phyloP scores from a whole-genome alignment of 78 protist species.

The Chrysochromulina parva region DNA sequence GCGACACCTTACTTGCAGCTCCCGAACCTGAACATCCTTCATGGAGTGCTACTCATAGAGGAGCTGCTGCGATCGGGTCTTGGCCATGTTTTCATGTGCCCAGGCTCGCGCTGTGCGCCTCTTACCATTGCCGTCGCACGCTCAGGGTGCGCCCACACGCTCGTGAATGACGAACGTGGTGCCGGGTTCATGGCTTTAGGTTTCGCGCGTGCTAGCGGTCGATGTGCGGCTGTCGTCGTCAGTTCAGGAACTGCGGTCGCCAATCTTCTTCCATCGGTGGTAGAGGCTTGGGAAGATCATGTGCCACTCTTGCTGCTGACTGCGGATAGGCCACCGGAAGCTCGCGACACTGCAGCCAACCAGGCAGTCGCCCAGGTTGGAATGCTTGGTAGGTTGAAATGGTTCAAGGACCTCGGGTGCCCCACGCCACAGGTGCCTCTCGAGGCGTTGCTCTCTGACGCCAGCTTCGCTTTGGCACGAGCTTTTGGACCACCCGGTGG shows the following conservation, averaged over 20 bases:
- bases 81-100: background rate
- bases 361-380: conserved; percentile 31
- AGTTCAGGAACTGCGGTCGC: conserved; percentile 45
- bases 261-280: conserved; percentile 30
- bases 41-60: conserved; percentile 8
- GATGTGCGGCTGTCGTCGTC: conserved; percentile 23
- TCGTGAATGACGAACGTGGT: conserved; percentile 28
- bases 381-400: background rate
- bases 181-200: conserved; percentile 35
- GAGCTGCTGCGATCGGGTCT: conserved; percentile 32
- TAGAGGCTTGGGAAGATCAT: conserved; percentile 23
- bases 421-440: background rate
- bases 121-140: conserved; percentile 23
- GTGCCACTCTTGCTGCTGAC: conserved; percentile 35
- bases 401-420: conserved; percentile 16
- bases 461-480: background rate
- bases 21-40: background rate
- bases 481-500: background rate
- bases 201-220: conserved; percentile 21
- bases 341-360: conserved; percentile 33
- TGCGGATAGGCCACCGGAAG: conserved; percentile 43
- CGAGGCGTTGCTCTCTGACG: conserved; percentile 26
- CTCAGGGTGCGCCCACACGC: background rate
- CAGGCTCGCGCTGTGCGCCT: conserved; percentile 42
- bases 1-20: background rate